Evolutionary conservation across 306 rosid genomes (phyloP).

Genomic region (Dalbergia oliveri): DNA sequence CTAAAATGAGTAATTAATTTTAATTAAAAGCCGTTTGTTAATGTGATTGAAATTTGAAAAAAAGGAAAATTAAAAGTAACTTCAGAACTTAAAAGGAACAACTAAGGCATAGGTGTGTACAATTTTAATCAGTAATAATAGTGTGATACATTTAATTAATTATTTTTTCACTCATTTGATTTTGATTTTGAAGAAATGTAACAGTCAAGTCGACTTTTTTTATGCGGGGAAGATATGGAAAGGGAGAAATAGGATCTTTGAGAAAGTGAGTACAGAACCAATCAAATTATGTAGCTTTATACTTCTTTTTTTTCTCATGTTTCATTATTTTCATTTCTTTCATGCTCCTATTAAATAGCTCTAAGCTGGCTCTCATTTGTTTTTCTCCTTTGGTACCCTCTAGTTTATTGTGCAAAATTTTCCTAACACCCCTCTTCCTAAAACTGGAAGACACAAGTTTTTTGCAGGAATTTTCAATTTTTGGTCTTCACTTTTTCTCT

Average conservation of each 20-base stretch:
- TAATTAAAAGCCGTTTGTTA: too few relatives aligned
- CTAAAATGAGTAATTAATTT: too few relatives aligned
- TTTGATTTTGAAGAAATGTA: constrained; percentile 13
- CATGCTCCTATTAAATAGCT: neutral
- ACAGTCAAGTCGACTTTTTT: constrained; percentile 45
- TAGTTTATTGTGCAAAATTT: constrained; percentile 43
- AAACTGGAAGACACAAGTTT: constrained; percentile 49
- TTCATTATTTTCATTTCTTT: neutral
- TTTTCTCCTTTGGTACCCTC: constrained; percentile 55
- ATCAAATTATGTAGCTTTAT: constrained; percentile 48
- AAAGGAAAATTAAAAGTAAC: neutral
- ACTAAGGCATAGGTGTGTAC: constrained; percentile 7
- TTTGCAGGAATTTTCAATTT: neutral
- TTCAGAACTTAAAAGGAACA: neutral
- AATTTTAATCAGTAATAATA: neutral
- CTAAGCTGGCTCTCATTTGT: constrained; percentile 32
- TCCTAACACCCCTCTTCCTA: constrained; percentile 44
- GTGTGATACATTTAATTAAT: constrained; percentile 45
- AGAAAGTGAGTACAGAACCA: constrained; percentile 49
- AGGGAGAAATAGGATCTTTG: constrained; percentile 40
- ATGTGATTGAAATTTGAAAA: neutral
- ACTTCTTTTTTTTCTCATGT: too few relatives aligned
- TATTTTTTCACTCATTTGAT: constrained; percentile 21
- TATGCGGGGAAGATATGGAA: constrained; percentile 19
- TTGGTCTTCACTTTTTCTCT: neutral